These are phyloP conservation scores for Phytophthora citricola DNA, from an alignment of 352 stramenopile genomes.

Conservation along the genomic window DNA sequence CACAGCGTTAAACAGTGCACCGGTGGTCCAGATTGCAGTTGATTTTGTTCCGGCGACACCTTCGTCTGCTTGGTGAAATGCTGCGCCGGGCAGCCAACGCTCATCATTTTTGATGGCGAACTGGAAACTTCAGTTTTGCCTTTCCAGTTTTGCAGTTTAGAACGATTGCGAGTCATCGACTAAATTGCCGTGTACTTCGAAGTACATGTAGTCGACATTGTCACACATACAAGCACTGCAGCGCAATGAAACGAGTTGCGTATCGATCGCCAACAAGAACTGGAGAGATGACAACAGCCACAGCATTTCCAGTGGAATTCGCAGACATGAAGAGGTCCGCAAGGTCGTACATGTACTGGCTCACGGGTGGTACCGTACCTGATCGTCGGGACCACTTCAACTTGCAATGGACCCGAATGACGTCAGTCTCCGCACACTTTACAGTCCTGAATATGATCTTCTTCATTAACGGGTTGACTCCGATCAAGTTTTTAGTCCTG, in stretches of 20 bases:
- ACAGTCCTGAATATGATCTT: no score
- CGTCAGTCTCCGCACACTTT: slow-evolving; percentile 5
- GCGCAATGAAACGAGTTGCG: slow-evolving; percentile 2
- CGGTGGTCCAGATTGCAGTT: not conserved
- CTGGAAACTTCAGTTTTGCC: slow-evolving; percentile 23
- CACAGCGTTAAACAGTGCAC: slow-evolving; percentile 11
- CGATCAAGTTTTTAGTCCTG: no score
- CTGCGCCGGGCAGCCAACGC: not conserved
- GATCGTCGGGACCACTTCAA: slow-evolving; percentile 17
- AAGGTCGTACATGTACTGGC: slow-evolving; percentile 5
- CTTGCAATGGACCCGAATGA: slow-evolving; percentile 11
- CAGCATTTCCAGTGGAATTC: not conserved
- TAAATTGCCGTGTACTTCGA: no score
- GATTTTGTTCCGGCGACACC: slow-evolving; percentile 13
- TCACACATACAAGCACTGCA: not conserved
- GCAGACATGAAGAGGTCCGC: slow-evolving; percentile 25
- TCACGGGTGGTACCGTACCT: slow-evolving; percentile 2
- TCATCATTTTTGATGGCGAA: slow-evolving; percentile 13
- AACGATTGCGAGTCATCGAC: no score
- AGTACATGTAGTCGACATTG: not conserved
- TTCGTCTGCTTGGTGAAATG: slow-evolving; percentile 10
- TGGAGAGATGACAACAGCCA: slow-evolving; percentile 8
- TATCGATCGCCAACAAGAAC: not conserved
- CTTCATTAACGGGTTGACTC: no score
- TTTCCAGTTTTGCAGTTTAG: no score